phyloP scores from a whole-genome alignment of 192 early-diverging fungal species.

The Backusella tuberculispora region DNA sequence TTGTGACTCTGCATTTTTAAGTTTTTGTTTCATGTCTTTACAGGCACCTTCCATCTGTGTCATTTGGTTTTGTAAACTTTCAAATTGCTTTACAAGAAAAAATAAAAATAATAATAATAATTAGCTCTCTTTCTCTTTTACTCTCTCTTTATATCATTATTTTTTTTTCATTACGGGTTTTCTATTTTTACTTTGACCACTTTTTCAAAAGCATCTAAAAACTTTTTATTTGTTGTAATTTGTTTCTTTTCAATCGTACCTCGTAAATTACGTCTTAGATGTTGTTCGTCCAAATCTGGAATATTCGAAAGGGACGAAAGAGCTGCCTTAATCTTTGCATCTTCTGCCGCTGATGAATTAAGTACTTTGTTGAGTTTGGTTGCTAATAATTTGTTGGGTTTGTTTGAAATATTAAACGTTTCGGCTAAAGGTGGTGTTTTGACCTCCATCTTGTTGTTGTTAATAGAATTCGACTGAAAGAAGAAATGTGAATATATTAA shows the following conservation, averaged over 20 bases:
- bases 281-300: slow-evolving; percentile 23
- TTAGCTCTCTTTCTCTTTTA: no score
- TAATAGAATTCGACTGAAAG: no score
- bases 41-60: slow-evolving; percentile 58
- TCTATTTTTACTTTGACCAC: slow-evolving; percentile 34
- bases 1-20: slow-evolving; percentile 58
- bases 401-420: slow-evolving; percentile 22
- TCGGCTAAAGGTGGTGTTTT: slow-evolving; percentile 14
- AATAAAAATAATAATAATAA: no score
- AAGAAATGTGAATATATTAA: no score
- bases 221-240: slow-evolving; percentile 55
- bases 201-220: slow-evolving; percentile 59
- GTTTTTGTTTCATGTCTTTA: slow-evolving; percentile 58
- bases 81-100: slow-evolving; percentile 20
- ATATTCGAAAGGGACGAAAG: slow-evolving; percentile 31
- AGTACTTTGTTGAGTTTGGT: slow-evolving; percentile 33
- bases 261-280: slow-evolving; percentile 55
- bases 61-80: slow-evolving; percentile 22
- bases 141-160: no score
- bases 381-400: slow-evolving; percentile 32
- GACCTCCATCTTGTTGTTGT: slow-evolving; percentile 4
- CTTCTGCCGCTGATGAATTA: slow-evolving; percentile 28
- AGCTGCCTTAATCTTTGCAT: slow-evolving; percentile 32
- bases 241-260: slow-evolving; percentile 63
- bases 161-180: no score